These are phyloP conservation scores for Pigoraptor vietnamica DNA, from an alignment of 78 protist species.

Conservation along the genomic window DNA sequence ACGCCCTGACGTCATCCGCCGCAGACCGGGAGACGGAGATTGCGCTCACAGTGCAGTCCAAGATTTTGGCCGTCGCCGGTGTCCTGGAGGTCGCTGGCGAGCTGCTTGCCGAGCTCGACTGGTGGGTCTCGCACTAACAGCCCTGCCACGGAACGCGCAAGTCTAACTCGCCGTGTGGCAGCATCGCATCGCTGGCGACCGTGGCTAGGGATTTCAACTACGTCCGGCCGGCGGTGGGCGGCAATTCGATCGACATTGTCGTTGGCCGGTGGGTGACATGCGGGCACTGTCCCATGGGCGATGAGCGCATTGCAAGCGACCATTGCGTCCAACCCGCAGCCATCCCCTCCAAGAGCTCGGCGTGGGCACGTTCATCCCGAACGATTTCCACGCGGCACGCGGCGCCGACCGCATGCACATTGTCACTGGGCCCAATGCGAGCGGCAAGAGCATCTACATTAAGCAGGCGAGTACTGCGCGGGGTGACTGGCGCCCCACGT, in stretches of 20 bases:
- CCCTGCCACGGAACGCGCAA: background rate
- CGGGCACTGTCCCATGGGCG: too few species aligned
- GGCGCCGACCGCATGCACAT: background rate
- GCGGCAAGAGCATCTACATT: slow-evolving; percentile 72
- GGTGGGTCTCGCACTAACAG: background rate
- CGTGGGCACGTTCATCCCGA: slow-evolving; percentile 30
- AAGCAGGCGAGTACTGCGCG: background rate
- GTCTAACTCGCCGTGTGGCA: too few species aligned
- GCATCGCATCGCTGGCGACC: slow-evolving; percentile 17
- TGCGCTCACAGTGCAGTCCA: background rate
- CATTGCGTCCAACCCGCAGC: too few species aligned
- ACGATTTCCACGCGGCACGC: background rate
- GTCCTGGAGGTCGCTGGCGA: background rate
- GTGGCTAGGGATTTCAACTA: background rate
- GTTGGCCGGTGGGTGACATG: too few species aligned
- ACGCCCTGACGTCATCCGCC: too few species aligned
- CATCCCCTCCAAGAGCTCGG: slow-evolving; percentile 34
- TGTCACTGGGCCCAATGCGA: slow-evolving; percentile 76
- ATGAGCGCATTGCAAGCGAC: too few species aligned
- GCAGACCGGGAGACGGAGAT: slow-evolving; percentile 9
- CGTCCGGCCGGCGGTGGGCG: background rate
- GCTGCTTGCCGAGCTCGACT: slow-evolving; percentile 15
- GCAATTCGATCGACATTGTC: too few species aligned
- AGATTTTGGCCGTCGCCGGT: background rate
- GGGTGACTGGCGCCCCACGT: too few species aligned